Evolutionary conservation across 768 basidiomycete species (phyloP), one percentile per base, ranked within the genome.

Genomic region (Rhodosporidiobolus sp.): DNA sequence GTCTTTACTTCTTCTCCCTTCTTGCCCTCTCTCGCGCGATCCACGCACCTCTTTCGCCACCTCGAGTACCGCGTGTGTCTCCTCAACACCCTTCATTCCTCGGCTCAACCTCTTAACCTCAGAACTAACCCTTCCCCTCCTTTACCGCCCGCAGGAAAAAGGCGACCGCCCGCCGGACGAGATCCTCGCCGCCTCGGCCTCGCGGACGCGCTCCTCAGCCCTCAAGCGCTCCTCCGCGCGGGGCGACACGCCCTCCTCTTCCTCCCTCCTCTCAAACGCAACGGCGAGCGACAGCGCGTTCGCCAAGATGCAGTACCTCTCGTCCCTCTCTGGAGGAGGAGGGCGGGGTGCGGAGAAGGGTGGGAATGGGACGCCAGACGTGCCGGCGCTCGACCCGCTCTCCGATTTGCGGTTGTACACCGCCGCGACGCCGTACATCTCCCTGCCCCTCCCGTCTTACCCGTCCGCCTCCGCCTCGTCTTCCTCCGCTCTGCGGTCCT

Each of bases 351-450:
- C 4, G 35, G 53, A 14, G 48, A 30, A 6, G 32, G 9, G 8
- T 30, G 12, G 19, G 62, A 32, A 34, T 48, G 30, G 19, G 91
- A 92, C 78, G 86, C 87, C 38, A 11, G 30, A 63, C 34, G n/a
- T 12, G 8, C 91, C 92, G 6, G 90, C 92, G 77, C 85, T 91
- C 19, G 88, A 91, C 20, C 81, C 92, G 60, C 85, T 89, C 74
- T 90, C 92, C 80, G 82, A 88, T 76, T 89, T 68, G 11, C 19
- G 8, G 9, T n/a, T 58, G 30, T 70, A 85, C 83, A 91, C 80
- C 84, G 86, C 4, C 91, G 90, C 74, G 88, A 90, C 58, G 88
- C 90, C 76, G 84, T 85, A 82, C 90, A 49, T 49, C 48, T 49
- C 24, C 48, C 48, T 24, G 26, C 81, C 84, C 87, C 60, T 91